Conservation (phyloP, 164 flowering plant genomes). For the Annona squamosa region DNA sequence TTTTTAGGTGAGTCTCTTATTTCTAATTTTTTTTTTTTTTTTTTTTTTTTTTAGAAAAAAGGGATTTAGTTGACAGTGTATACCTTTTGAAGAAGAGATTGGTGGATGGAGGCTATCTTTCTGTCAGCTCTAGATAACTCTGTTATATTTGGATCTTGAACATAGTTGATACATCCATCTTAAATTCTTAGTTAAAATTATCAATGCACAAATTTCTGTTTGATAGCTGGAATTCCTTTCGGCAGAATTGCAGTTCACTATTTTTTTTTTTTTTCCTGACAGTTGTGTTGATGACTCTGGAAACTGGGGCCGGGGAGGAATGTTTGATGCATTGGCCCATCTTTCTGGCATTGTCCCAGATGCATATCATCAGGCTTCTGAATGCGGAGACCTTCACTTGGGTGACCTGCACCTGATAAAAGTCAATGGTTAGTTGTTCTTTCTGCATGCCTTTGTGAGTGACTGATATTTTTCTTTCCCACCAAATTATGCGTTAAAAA, state of each 20-base stretch:
- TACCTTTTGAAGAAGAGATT: background rate
- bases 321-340: conserved; percentile 81
- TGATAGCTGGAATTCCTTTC: background rate
- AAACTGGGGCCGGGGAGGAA: conserved; percentile 87
- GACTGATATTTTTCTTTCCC: background rate
- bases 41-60: background rate
- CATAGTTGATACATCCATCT: background rate
- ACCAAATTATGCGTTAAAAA: background rate
- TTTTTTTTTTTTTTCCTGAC: conserved; percentile 6
- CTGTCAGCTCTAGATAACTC: background rate
- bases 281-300: conserved; percentile 95
- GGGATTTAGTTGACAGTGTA: background rate
- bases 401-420: conserved; percentile 87
- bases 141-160: background rate
- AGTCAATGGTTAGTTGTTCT: conserved; percentile 39
- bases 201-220: background rate
- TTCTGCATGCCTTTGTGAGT: background rate
- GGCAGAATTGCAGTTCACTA: background rate
- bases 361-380: conserved; percentile 66
- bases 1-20: conserved; percentile 53
- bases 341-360: conserved; percentile 53
- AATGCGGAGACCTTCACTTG: conserved; percentile 75
- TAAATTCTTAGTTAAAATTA: background rate
- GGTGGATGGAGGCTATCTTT: background rate
- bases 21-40: conserved; percentile 3